phyloP scores from a whole-genome alignment of 176 grass and related monocot genomes.

The Cenchrus americanus region DNA sequence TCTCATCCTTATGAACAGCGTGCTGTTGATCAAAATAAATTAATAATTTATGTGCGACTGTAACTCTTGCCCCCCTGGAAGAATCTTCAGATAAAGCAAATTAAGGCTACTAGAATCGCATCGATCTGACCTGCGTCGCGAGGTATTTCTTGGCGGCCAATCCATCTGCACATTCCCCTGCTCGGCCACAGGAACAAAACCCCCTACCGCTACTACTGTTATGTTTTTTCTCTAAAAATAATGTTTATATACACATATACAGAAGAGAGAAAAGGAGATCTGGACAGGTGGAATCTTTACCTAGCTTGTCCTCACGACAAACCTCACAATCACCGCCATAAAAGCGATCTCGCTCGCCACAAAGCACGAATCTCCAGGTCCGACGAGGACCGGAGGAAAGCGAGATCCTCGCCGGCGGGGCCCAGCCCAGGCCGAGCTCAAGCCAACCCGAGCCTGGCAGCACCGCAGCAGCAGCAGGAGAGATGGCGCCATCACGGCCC shows the following conservation, averaged over 20 bases:
- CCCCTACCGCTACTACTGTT: too few relatives aligned
- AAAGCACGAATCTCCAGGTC: background rate
- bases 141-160: constrained; percentile 1
- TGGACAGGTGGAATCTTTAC: background rate
- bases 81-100: background rate
- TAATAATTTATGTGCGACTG: background rate
- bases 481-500: constrained; percentile 16
- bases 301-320: background rate
- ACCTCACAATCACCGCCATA: background rate
- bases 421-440: background rate
- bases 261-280: background rate
- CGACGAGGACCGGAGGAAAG: background rate
- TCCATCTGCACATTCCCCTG: constrained; percentile 24
- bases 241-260: background rate
- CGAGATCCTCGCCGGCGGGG: too few relatives aligned
- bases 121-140: background rate
- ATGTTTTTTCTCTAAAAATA: background rate
- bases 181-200: background rate
- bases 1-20: too few relatives aligned
- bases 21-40: background rate
- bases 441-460: background rate
- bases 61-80: background rate
- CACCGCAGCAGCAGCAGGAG: background rate
- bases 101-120: background rate
- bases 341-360: background rate